Base-by-base conservation (phyloP, 129 eudicot genomes). In the Tagetes patula region DNA sequence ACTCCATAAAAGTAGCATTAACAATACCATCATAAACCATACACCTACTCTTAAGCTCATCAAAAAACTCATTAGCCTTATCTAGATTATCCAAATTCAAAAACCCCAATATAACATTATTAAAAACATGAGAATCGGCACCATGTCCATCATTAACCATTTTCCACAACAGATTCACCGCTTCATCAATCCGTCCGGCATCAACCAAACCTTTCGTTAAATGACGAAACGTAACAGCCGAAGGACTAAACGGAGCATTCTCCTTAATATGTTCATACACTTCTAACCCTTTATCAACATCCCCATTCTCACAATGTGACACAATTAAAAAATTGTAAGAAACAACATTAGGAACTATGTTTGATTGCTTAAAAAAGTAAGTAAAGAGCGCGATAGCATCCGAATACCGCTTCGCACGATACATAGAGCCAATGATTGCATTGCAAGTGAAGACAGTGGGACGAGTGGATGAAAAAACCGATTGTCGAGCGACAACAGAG, bases 371-470 rank as follows among this genome's bases (percentile, higher is more conserved):
- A 68, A 87, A 89, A 45, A 93, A 93, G 79, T 80, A 93, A 1
- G 83, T 74, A 42, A 89, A 93, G 30, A 93, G 82, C 0, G 90
- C 94, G 3, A 84, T 82, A 5, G 98, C 89, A 32, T 90, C 96
- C 2, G 30, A 34, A 53, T 87, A 90, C 46, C 96, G 79, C 14
- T 81, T 81, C 2, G 83, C 90, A 0, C 96, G 87, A 55, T 82
- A 87, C 98, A 93, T 93, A 5, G 98, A 85, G 3, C 90, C 98
- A 6, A 90, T 84, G 10, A 93, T 89, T n/a, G 98, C 96, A 68
- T 93, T 93, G 83, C 96, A 93, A 41, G 98, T 87, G 82, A 93
- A 93, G 45, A 93, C 96, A 5, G 98, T 90, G 31, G 98, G 96
- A 4, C 98, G 86, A 0, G 81, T 79, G 52, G 33, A 56, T 13